phyloP scores from a whole-genome alignment of 2,329 filamentous ascomycete species.

The Lachnellula suecica region DNA sequence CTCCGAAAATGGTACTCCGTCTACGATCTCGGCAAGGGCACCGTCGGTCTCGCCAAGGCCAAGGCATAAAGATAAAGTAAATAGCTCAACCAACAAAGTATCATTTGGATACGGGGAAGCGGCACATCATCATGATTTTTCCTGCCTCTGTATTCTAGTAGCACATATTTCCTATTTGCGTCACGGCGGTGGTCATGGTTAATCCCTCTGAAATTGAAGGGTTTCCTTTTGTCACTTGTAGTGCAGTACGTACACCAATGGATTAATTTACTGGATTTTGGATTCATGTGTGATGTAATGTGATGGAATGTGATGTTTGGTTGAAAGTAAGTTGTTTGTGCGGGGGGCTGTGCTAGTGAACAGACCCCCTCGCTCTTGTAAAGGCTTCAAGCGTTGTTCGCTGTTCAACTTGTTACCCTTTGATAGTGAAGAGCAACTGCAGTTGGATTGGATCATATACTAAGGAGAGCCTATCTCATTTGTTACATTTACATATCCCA shows the following conservation, averaged over 20 bases:
- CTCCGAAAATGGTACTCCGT: constrained; percentile 90
- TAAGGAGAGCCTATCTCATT: too few species aligned
- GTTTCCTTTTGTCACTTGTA: constrained; percentile 9
- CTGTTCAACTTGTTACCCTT: too few species aligned
- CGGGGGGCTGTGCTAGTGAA: too few species aligned
- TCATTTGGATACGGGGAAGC: constrained; percentile 18
- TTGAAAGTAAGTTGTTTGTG: too few species aligned
- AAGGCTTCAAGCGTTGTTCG: too few species aligned
- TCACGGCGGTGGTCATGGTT: background rate
- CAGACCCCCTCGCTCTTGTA: too few species aligned
- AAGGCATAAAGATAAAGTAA: constrained; percentile 43
- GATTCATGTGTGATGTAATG: background rate
- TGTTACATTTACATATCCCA: too few species aligned
- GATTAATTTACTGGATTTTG: background rate
- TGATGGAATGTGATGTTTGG: too few species aligned
- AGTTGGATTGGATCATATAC: too few species aligned
- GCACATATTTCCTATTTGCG: background rate
- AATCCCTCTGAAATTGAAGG: background rate
- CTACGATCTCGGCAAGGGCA: constrained; percentile 88
- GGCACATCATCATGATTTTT: constrained; percentile 8
- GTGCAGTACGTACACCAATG: constrained; percentile 1
- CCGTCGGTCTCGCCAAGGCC: constrained; percentile 85
- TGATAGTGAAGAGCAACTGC: too few species aligned
- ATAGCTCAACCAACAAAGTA: background rate
- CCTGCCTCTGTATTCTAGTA: constrained; percentile 26